Conservation (phyloP, 305 asterid genomes). For the Solanum chacoense region DNA sequence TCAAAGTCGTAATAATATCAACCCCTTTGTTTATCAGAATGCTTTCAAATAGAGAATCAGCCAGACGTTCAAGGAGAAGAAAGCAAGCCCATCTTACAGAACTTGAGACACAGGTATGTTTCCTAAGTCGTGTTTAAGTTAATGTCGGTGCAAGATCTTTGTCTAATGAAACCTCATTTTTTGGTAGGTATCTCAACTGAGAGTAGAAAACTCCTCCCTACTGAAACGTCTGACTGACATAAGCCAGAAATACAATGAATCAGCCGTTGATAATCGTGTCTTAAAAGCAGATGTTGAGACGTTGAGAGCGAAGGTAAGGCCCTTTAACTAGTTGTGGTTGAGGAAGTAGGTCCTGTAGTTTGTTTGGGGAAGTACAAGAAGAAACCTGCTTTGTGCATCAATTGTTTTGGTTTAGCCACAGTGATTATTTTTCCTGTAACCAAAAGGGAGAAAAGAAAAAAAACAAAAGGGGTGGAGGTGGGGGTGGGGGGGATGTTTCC, state of each 20-base stretch:
- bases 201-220: constrained; percentile 77
- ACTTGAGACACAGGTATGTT: constrained; percentile 77
- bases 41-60: constrained; percentile 99
- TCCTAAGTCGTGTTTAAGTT: neutral
- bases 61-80: constrained; percentile 96
- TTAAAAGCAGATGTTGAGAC: constrained; percentile 95
- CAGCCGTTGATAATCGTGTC: constrained; percentile 93
- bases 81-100: constrained; percentile 97
- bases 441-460: neutral
- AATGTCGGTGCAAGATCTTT: neutral
- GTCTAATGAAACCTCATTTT: constrained; percentile 8
- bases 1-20: neutral
- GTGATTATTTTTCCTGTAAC: neutral
- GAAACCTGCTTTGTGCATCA: neutral
- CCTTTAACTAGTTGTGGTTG: neutral
- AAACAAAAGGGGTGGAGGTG: neutral
- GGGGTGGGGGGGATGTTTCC: neutral
- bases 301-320: constrained; percentile 74
- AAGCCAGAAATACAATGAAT: constrained; percentile 81
- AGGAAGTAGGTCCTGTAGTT: neutral
- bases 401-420: neutral
- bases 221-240: constrained; percentile 84
- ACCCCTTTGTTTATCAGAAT: constrained; percentile 41
- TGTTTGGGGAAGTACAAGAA: neutral
- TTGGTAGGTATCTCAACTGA: constrained; percentile 67